These are phyloP conservation scores for Aspergillus bombycis DNA, from an alignment of 2,329 filamentous ascomycete genomes.

Conservation along the genomic window DNA sequence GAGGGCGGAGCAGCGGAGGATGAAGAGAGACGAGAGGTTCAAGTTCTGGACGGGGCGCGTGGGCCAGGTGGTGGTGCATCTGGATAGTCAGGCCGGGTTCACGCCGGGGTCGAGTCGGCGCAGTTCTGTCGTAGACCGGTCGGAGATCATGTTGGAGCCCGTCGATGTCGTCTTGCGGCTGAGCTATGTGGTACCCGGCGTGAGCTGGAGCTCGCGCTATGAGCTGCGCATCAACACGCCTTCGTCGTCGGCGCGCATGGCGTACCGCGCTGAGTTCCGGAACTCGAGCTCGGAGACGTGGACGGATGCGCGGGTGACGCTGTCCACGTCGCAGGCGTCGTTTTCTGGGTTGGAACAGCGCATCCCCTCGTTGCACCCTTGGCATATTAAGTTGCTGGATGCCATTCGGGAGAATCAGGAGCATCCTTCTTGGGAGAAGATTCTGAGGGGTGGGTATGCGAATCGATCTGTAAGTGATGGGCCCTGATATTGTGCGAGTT, in stretches of 20 bases:
- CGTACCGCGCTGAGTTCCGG: conserved; percentile 65
- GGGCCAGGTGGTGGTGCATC: conserved; percentile 39
- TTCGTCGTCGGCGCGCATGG: conserved; percentile 55
- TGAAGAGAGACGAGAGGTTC: conserved; percentile 34
- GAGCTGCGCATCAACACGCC: conserved; percentile 65
- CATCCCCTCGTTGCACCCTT: conserved; percentile 59
- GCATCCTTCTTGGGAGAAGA: conserved; percentile 20
- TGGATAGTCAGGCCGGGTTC: conserved; percentile 33
- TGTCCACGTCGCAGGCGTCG: conserved; percentile 66
- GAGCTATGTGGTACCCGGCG: conserved; percentile 62
- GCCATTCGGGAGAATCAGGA: conserved; percentile 13
- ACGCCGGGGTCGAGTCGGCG: conserved; percentile 20
- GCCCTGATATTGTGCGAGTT: not conserved
- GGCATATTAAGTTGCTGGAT: conserved; percentile 56
- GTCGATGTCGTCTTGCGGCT: conserved; percentile 47
- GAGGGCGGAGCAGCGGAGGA: conserved; percentile 28
- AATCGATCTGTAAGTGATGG: not conserved
- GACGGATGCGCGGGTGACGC: conserved; percentile 61
- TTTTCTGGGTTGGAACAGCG: conserved; percentile 60
- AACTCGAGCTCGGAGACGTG: conserved; percentile 68
- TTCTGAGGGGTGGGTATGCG: conserved; percentile 21
- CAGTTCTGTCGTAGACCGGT: conserved; percentile 20
- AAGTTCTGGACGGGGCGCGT: conserved; percentile 41
- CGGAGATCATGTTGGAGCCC: conserved; percentile 16
- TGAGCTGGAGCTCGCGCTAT: conserved; percentile 65